phyloP scores from a whole-genome alignment of 2,329 filamentous ascomycete genomes.

The Ophidiomyces ophidiicola region DNA sequence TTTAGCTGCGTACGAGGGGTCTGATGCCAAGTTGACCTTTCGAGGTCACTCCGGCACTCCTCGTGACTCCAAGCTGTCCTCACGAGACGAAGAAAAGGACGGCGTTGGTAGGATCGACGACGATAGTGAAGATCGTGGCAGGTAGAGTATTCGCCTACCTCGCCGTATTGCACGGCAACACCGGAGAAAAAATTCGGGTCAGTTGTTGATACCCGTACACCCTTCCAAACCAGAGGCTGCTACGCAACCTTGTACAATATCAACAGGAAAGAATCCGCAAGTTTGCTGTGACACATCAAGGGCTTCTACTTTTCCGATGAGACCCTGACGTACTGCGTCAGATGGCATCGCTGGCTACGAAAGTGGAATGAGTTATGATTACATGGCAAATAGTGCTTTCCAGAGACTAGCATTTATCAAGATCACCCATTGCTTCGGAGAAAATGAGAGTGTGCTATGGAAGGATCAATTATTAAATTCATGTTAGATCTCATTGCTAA shows the following conservation, averaged over 20 bases:
- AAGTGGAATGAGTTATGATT: too few relatives aligned
- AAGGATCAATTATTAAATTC: too few relatives aligned
- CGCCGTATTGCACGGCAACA: not conserved
- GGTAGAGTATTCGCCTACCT: not conserved
- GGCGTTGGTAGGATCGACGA: not conserved
- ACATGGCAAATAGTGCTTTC: too few relatives aligned
- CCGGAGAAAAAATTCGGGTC: not conserved
- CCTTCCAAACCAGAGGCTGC: not conserved
- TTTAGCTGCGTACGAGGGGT: slow-evolving; percentile 26
- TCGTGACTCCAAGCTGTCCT: not conserved
- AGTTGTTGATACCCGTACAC: not conserved
- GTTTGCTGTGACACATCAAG: too few relatives aligned
- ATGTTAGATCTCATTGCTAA: too few relatives aligned
- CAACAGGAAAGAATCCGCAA: not conserved
- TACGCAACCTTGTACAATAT: not conserved
- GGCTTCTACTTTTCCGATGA: too few relatives aligned
- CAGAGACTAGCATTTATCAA: too few relatives aligned
- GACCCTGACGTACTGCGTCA: too few relatives aligned
- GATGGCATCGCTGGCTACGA: too few relatives aligned
- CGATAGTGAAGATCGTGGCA: not conserved
- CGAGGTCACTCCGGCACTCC: slow-evolving; percentile 1
- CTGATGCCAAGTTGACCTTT: slow-evolving; percentile 7
- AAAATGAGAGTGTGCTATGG: too few relatives aligned
- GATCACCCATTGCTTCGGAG: too few relatives aligned
- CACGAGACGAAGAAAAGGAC: slow-evolving; percentile 5